These are phyloP conservation scores for Scortechinia acanthostroma DNA, from an alignment of 2,329 filamentous ascomycete genomes.

Conservation along the genomic window DNA sequence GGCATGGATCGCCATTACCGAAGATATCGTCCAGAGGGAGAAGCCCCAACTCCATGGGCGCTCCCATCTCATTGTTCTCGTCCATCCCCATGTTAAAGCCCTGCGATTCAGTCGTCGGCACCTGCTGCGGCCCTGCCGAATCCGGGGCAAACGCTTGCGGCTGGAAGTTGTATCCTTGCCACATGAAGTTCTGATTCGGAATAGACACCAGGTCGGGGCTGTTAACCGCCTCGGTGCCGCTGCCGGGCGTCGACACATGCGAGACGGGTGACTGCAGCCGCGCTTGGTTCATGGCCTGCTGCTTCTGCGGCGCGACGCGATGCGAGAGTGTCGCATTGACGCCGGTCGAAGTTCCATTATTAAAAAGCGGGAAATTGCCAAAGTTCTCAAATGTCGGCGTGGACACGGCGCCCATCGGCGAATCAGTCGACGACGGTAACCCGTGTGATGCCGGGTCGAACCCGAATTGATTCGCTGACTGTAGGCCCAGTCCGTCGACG, in stretches of 20 bases:
- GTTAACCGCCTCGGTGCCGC: conserved; percentile 16
- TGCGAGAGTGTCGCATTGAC: not conserved
- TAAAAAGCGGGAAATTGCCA: conserved; percentile 14
- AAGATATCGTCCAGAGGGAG: conserved; percentile 29
- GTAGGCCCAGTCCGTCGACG: no score
- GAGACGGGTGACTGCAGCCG: conserved; percentile 21
- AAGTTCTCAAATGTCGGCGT: conserved; percentile 13
- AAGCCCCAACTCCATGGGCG: conserved; percentile 16
- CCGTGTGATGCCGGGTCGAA: conserved; percentile 9
- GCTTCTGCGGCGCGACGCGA: conserved; percentile 15
- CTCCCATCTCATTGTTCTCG: conserved; percentile 12
- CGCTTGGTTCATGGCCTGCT: conserved; percentile 11
- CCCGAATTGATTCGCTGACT: no score
- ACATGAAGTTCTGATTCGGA: conserved; percentile 27
- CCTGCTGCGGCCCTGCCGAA: conserved; percentile 10
- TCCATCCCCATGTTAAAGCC: conserved; percentile 11
- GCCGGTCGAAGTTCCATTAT: conserved; percentile 1
- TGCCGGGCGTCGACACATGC: conserved; percentile 16
- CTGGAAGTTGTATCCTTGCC: conserved; percentile 26
- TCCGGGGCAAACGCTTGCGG: conserved; percentile 9
- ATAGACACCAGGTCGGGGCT: conserved; percentile 29
- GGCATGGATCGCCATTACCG: conserved; percentile 18
- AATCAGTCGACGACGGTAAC: not conserved
- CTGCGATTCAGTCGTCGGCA: not conserved
- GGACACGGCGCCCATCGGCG: not conserved